Conservation (phyloP, 148 eudicot genomes). For the Amaranthus hypochondriacus region DNA sequence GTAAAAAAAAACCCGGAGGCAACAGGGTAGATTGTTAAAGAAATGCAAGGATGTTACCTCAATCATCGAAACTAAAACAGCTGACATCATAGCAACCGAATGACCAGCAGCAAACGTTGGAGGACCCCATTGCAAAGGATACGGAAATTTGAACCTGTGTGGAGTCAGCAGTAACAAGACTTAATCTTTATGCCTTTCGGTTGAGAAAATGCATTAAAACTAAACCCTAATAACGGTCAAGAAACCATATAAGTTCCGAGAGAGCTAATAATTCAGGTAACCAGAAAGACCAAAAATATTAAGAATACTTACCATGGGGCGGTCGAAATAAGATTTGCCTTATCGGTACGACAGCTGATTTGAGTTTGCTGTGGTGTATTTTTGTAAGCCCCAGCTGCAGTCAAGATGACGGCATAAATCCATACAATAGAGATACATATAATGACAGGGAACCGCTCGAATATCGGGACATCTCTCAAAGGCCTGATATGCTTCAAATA, state of each 20-base stretch:
- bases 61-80: slow-evolving; percentile 93
- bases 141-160: slow-evolving; percentile 90
- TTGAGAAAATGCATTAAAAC: too few relatives aligned
- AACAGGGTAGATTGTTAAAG: background rate
- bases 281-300: too few relatives aligned
- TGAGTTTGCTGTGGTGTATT: slow-evolving; percentile 59
- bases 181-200: background rate
- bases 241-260: too few relatives aligned
- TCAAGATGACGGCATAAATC: slow-evolving; percentile 82
- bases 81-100: slow-evolving; percentile 94
- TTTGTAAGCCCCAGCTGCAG: slow-evolving; percentile 91
- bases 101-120: slow-evolving; percentile 96
- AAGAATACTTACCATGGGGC: slow-evolving; percentile 73
- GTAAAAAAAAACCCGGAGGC: background rate
- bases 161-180: background rate
- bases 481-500: slow-evolving; percentile 87
- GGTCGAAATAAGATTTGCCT: slow-evolving; percentile 71
- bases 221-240: too few relatives aligned
- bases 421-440: slow-evolving; percentile 67
- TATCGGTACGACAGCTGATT: slow-evolving; percentile 86
- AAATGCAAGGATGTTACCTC: slow-evolving; percentile 53
- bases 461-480: slow-evolving; percentile 72
- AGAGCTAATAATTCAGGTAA: too few relatives aligned
- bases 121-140: slow-evolving; percentile 98
- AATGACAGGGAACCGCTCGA: slow-evolving; percentile 86